Conservation (phyloP, 345 rosid genomes). For the Euphorbia peplus region DNA sequence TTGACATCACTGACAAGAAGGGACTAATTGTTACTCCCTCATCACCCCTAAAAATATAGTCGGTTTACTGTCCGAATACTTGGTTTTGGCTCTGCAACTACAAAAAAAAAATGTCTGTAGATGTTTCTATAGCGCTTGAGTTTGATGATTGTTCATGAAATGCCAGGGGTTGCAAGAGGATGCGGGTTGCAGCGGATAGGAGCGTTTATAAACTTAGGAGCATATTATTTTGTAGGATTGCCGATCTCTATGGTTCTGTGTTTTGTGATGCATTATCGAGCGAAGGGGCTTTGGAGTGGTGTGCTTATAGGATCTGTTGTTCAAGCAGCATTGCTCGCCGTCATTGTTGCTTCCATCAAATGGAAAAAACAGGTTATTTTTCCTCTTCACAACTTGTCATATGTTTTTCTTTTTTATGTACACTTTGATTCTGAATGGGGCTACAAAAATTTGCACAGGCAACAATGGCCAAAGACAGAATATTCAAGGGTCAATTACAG, state of each 20-base stretch:
- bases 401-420: too few species aligned
- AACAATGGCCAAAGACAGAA: constrained; percentile 19
- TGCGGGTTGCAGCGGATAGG: constrained; percentile 43
- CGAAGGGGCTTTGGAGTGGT: constrained; percentile 45
- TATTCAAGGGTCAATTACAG: not conserved
- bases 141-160: not conserved
- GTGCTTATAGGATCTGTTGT: constrained; percentile 31
- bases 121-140: too few species aligned
- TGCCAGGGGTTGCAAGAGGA: constrained; percentile 39
- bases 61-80: too few species aligned
- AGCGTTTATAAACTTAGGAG: constrained; percentile 13
- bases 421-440: too few species aligned
- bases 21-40: too few species aligned
- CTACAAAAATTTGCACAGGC: too few species aligned
- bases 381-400: not conserved
- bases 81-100: too few species aligned
- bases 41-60: too few species aligned
- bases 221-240: constrained; percentile 29
- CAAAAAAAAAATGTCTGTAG: too few species aligned
- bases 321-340: constrained; percentile 25
- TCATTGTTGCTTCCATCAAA: constrained; percentile 21
- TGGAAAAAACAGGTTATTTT: constrained; percentile 45
- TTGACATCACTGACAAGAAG: too few species aligned
- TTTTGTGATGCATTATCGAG: constrained; percentile 28
- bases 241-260: constrained; percentile 27